phyloP scores from a whole-genome alignment of 2,329 filamentous ascomycete genomes.

The Trichoderma hamatum region DNA sequence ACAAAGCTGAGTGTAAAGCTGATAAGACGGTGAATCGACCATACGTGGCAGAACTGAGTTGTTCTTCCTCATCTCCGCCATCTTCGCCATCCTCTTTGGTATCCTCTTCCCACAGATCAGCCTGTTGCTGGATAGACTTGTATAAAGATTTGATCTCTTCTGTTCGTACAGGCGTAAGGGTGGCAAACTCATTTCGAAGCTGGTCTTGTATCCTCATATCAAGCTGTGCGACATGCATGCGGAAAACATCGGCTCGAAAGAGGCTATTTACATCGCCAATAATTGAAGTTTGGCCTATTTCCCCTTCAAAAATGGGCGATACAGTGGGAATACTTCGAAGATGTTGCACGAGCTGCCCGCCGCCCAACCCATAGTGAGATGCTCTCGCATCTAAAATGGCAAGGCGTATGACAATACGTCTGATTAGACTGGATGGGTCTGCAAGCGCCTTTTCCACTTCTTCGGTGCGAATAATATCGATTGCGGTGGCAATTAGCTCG shows the following conservation, averaged over 20 bases:
- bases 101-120: background rate
- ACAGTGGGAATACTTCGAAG: background rate
- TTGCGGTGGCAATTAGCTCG: background rate
- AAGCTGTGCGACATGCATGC: background rate
- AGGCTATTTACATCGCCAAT: background rate
- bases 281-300: background rate
- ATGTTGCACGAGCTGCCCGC: background rate
- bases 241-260: background rate
- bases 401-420: background rate
- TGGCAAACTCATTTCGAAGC: background rate
- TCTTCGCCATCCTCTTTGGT: background rate
- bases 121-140: background rate
- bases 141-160: background rate
- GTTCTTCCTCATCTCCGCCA: background rate
- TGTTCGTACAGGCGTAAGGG: background rate
- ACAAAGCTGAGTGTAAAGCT: background rate
- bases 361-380: background rate
- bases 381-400: background rate
- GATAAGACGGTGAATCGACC: background rate
- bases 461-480: background rate
- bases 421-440: background rate
- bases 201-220: constrained; percentile 1
- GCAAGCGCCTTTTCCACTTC: background rate
- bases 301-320: background rate
- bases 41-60: background rate